Base-by-base conservation (phyloP, 192 early-diverging fungal genomes). In the Coemansia sp. region DNA sequence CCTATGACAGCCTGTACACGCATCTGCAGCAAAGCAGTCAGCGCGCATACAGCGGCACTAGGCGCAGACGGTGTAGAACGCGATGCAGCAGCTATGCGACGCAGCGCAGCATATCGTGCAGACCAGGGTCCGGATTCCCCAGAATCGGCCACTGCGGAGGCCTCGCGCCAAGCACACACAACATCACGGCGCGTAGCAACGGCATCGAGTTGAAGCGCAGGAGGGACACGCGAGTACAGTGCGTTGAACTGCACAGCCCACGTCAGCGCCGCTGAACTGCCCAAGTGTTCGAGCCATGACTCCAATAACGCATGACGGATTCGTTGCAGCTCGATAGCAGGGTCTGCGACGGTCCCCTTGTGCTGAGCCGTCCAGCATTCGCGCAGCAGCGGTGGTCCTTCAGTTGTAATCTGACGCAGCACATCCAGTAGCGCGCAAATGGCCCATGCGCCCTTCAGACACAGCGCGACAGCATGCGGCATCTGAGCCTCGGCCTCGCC, bases 1-100 rank as follows among this genome's bases (percentile, higher is more conserved):
- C 76, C 76, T 10, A 55, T 49, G 28, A 78, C 76, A 1, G 70
- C 67, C 70, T 78, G 76, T 26, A 69, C 26, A 41, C 60, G 76
- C 63, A 64, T 63, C 34, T 44, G 30, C n/a, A 69, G 52, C 56
- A 24, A 55, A 19, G 65, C 48, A 0, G 49, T 60, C 34, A 78
- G 60, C 18, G 54, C 8, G 0, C 62, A 71, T 24, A 63, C 64
- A 0, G 55, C 56, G 23, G 66, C 28, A 56, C 69, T 73, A 21
- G 52, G 34, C 34, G 21, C 28, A 24, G 56, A 25, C n/a, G 3
- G 32, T 18, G 16, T 10, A 25, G n/a, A 10, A 21, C 5, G 50
- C 31, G 28, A 24, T 4, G 68, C 49, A 9, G 21, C 54, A 4
- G 67, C 62, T 19, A 78, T 48, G 25, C 67, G 70, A 2, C 71